phyloP scores from a whole-genome alignment of 1,284 basidiomycete species.

The Irpex rosettiformis region DNA sequence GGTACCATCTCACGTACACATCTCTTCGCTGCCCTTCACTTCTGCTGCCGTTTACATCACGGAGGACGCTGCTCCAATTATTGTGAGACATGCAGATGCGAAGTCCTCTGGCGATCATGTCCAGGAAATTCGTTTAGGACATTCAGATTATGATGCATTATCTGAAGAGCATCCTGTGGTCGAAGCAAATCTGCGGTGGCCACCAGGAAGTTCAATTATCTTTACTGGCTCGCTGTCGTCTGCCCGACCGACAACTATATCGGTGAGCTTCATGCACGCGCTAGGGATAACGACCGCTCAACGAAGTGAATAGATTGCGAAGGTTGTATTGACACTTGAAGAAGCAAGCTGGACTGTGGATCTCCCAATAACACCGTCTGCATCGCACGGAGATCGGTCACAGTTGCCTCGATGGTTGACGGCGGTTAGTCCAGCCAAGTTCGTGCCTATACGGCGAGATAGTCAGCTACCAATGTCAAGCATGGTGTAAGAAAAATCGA shows the following conservation, averaged over 20 bases:
- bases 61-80: constrained; percentile 40
- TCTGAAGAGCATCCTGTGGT: constrained; percentile 18
- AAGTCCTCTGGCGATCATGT: constrained; percentile 21
- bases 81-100: constrained; percentile 39
- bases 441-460: constrained; percentile 47
- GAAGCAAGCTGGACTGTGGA: constrained; percentile 64
- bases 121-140: constrained; percentile 42
- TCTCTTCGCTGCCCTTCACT: constrained; percentile 56
- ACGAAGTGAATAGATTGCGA: constrained; percentile 41
- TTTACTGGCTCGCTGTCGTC: constrained; percentile 55
- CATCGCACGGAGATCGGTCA: constrained; percentile 30
- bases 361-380: constrained; percentile 47
- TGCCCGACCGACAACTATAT: constrained; percentile 41
- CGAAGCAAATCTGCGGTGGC: constrained; percentile 53
- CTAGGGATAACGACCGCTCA: not conserved
- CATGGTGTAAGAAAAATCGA: constrained; percentile 47
- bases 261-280: constrained; percentile 34
- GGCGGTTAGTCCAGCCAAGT: constrained; percentile 46
- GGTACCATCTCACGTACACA: constrained; percentile 40
- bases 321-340: constrained; percentile 47
- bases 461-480: constrained; percentile 34
- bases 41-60: constrained; percentile 57
- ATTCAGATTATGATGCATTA: constrained; percentile 20
- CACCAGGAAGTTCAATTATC: constrained; percentile 44
- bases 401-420: constrained; percentile 50